phyloP scores from a whole-genome alignment of 139 green algal genomes.

The Micractinium sp. region DNA sequence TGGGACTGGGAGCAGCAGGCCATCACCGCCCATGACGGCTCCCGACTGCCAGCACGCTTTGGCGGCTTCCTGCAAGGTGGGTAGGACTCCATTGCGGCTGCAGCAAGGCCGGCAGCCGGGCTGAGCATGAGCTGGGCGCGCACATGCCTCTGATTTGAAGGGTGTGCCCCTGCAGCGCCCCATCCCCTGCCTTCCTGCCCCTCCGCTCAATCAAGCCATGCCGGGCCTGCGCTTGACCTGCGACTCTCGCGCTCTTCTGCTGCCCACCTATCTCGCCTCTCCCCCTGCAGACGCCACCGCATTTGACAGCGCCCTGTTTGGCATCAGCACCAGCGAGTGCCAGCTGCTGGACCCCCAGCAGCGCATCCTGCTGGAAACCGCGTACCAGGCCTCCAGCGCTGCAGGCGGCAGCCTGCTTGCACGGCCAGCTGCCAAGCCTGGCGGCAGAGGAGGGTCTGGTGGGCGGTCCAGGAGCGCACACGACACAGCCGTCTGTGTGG shows the following conservation, averaged over 20 bases:
- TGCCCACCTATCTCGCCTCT: constrained; percentile 10
- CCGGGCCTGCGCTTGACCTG: neutral
- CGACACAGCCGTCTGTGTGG: constrained; percentile 80
- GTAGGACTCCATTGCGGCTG: neutral
- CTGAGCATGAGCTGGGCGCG: neutral
- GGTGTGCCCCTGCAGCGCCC: no score
- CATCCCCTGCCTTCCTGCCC: neutral
- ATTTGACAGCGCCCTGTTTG: constrained; percentile 69
- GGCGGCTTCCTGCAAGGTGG: constrained; percentile 42
- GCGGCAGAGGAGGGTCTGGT: no score
- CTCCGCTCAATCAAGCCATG: neutral
- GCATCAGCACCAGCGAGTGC: constrained; percentile 58
- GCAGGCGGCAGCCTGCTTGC: neutral
- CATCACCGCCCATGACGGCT: neutral
- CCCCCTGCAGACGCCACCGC: constrained; percentile 43
- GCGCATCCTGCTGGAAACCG: constrained; percentile 57
- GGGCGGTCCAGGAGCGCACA: neutral
- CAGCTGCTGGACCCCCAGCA: constrained; percentile 70
- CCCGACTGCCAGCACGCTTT: constrained; percentile 36
- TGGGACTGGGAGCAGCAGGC: constrained; percentile 47
- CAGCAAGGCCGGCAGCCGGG: neutral
- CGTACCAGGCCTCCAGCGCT: constrained; percentile 15
- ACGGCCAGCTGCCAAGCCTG: constrained; percentile 27
- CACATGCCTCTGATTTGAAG: neutral
- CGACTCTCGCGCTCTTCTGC: constrained; percentile 37